Base-by-base conservation (phyloP, 805 yeast genomes). In the Hanseniaspora nectarophila region DNA sequence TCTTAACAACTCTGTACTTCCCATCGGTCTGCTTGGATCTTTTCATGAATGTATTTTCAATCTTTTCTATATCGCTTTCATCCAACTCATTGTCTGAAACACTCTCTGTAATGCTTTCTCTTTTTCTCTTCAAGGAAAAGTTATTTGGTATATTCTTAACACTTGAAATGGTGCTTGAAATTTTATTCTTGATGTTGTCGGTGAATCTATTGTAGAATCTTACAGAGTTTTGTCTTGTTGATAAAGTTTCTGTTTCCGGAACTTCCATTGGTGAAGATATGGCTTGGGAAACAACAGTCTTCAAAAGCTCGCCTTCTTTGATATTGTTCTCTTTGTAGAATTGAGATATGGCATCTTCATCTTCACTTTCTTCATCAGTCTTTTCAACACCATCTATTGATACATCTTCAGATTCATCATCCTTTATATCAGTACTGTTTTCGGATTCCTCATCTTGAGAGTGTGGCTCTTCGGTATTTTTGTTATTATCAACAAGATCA, bases 1-100 rank as follows among this genome's bases (percentile, higher is more conserved):
- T 54, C 40, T 50, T 50, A 8, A 34, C 37, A 18, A 40, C 44
- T 24, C 28, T 53, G 16, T 54, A 52, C 29, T 45, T 39, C 20
- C 23, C 38, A 37, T 26, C 39, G 29, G n/a, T 15, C 13, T 26
- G 21, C 47, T 42, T 54, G 33, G 39, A 54, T 54, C 45, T 44
- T 8, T 51, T 44, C 12, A 31, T 51, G 32, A 43, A 29, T 20
- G 45, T 44, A 4, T 24, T n/a, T 12, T 31, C 45, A 13, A 51
- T 44, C 13, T 18, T 20, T 44, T 45, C 39, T 21, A 44, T 20
- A 15, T 44, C 49, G 9, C 21, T n/a, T 15, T 50, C 38, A 29
- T 42, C 48, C 21, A 43, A 15, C 9, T 26, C 21, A 37, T 15
- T 29, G 13, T n/a, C 29, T 12, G 16, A 13, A 21, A 12, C 40